Percentiles rank a stretch among this genome's conserved stretches.
Evolutionary conservation across 495 filamentous ascomycete genomes (phyloP).

Genomic region (Amniculicola lignicola): DNA sequence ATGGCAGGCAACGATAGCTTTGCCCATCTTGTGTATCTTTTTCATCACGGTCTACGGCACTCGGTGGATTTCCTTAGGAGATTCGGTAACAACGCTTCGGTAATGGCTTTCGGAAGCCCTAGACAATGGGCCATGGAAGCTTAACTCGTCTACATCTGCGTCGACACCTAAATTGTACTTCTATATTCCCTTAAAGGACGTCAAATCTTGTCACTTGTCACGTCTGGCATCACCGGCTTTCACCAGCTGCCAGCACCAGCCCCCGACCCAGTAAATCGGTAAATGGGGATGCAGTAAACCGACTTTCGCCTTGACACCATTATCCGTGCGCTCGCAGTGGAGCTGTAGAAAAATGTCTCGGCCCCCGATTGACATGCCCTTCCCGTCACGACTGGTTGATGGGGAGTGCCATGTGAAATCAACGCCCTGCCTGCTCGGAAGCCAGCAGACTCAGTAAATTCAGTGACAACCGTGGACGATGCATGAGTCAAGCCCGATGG

Average conservation of each 20-base stretch:
- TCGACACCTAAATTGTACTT: conserved; percentile 38
- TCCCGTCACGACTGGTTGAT: no score
- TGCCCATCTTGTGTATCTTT: conserved; percentile 13
- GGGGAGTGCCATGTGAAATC: no score
- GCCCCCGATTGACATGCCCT: no score
- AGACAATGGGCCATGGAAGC: conserved; percentile 14
- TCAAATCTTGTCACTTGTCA: no score
- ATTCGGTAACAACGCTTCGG: conserved; percentile 31
- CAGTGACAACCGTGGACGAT: no score
- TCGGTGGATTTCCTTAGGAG: conserved; percentile 38
- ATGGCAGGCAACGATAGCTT: conserved; percentile 25
- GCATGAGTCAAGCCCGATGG: no score
- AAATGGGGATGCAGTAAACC: conserved; percentile 16
- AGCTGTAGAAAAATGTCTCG: no score
- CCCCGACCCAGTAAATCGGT: conserved; percentile 8
- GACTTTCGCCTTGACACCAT: conserved; percentile 8
- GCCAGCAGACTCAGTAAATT: no score
- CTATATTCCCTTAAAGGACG: conserved; percentile 31
- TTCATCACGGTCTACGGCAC: conserved; percentile 32
- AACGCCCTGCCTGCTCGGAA: no score
- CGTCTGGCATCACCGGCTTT: conserved; percentile 9
- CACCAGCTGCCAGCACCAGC: conserved; percentile 7
- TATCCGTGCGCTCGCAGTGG: not conserved
- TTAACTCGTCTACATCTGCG: conserved; percentile 32
- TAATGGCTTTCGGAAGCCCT: conserved; percentile 24